A percentile compares a stretch with the other conserved stretches of the same genome.
phyloP scores from a whole-genome alignment of 176 grass and related monocot species.

The Stipa capillata region DNA sequence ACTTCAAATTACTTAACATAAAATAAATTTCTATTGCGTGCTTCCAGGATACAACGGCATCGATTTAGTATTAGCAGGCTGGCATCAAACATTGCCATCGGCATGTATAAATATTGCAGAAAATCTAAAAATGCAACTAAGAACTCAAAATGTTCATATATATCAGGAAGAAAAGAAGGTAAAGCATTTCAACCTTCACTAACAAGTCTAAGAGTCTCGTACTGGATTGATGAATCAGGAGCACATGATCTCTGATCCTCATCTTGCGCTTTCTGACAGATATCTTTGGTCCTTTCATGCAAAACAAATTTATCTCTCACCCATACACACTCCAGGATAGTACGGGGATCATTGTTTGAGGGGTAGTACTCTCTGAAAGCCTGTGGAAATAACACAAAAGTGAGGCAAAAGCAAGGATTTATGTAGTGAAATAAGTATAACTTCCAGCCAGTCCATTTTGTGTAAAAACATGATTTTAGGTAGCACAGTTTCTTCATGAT shows the following conservation, averaged over 20 bases:
- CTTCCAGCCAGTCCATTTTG: not conserved
- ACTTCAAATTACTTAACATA: not conserved
- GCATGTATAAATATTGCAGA: not conserved
- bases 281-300: conserved; percentile 35
- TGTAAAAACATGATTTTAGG: not conserved
- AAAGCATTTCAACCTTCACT: conserved; percentile 33
- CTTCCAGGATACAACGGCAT: not conserved
- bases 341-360: conserved; percentile 7
- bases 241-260: not conserved
- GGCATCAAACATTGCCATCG: not conserved
- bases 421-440: not conserved
- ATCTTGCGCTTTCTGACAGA: conserved; percentile 16
- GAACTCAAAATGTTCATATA: conserved; percentile 3
- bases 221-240: conserved; percentile 29
- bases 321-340: conserved; percentile 50
- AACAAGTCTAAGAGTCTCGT: conserved; percentile 31
- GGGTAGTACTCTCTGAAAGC: conserved; percentile 68
- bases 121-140: not conserved
- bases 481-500: not conserved
- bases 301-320: conserved; percentile 67
- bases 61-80: not conserved
- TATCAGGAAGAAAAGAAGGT: not conserved
- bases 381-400: conserved; percentile 10
- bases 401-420: not conserved
- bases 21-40: not conserved